Evolutionary conservation across 805 yeast species (phyloP), one percentile per base, ranked within the genome.

Genomic region (Zygoascus biomembranicola): DNA sequence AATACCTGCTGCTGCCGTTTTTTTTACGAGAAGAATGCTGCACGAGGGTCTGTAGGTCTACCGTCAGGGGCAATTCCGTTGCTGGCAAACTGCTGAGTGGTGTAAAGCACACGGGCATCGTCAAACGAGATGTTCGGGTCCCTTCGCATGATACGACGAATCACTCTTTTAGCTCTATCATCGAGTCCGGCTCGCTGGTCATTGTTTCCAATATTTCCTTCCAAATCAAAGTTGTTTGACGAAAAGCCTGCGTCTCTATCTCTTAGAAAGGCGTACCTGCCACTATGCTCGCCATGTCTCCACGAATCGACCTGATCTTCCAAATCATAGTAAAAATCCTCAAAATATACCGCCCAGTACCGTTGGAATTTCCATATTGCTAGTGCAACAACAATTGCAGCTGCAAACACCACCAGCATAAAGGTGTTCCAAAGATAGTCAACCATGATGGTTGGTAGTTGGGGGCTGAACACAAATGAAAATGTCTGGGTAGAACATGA

Each of bases 151-250:
- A 85, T 70, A 31, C 66, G 57, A 54, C 72, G 70, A 2, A 87
- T 79, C 52, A 70, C 75, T 16, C 61, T 60, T 65, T 81, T 83
- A 1, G 86, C 78, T 5, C 54, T 62, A 42, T 73, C 79, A 63
- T 79, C 81, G 37, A 87, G 70, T 0, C 94, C 94, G n/a, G 68
- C 61, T 52, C 95, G 75, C 1, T 70, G 43, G 61, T 87, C 95
- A 9, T 68, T 70, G n/a, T 62, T 55, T 20, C 66, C 66, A 13
- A 75, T 68, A 57, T 77, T 77, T 47, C 77, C 73, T 2, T 69
- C 57, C 10, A 87, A 63, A 64, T 83, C 79, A 61, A 87, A 87
- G 32, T 71, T 76, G 43, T 68, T 71, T 4, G 92, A 85, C 31
- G 75, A 69, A 23, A 87, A 66, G 0, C 92, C 92, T 8, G 70